phyloP scores from a whole-genome alignment of 2,329 filamentous ascomycete species.

The Xylogone sp. region DNA sequence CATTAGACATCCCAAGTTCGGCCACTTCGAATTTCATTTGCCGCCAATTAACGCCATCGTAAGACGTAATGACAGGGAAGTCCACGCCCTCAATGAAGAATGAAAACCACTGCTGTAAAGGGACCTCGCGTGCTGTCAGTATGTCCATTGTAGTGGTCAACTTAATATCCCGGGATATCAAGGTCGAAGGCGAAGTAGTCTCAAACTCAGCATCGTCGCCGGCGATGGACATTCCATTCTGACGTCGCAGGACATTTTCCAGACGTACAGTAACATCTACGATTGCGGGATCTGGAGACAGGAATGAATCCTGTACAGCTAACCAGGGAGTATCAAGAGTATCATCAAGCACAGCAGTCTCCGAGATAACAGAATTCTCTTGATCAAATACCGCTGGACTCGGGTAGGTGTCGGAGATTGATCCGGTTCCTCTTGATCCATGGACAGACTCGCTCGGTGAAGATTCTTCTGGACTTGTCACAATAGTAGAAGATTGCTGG shows the following conservation, averaged over 20 bases:
- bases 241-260: background rate
- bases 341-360: background rate
- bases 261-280: background rate
- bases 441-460: background rate
- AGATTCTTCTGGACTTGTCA: background rate
- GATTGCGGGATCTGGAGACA: background rate
- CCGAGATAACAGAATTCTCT: background rate
- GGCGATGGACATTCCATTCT: background rate
- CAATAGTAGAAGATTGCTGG: background rate
- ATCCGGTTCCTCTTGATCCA: background rate
- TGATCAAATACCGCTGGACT: background rate
- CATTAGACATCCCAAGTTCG: conserved; percentile 3
- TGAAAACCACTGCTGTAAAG: conserved; percentile 6
- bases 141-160: conserved; percentile 18
- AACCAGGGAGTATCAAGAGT: background rate
- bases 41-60: conserved; percentile 15
- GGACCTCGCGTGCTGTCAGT: conserved; percentile 5
- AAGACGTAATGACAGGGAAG: conserved; percentile 13
- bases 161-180: conserved; percentile 19
- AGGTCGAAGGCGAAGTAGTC: conserved; percentile 5
- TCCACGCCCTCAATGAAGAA: conserved; percentile 17
- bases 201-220: background rate
- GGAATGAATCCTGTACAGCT: background rate
- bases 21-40: conserved; percentile 8
- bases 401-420: background rate